Percentiles rank a stretch among this genome's conserved stretches.
phyloP scores from a whole-genome alignment of 1,284 basidiomycete species.

The Phellopilus nigrolimitatus region DNA sequence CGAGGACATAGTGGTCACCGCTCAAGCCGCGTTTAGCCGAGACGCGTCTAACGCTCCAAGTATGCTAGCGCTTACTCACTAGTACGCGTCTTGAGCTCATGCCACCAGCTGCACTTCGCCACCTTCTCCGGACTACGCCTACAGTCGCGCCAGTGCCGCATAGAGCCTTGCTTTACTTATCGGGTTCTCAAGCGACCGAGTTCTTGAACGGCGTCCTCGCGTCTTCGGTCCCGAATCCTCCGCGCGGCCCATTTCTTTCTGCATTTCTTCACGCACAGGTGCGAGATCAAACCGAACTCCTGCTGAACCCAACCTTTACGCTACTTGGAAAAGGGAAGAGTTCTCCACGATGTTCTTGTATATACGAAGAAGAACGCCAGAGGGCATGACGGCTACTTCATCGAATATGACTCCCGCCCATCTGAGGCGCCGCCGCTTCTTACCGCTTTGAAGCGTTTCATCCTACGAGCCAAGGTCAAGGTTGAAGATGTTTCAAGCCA shows the following conservation, averaged over 20 bases:
- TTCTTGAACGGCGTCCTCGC: slow-evolving; percentile 89
- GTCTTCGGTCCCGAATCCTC: slow-evolving; percentile 47
- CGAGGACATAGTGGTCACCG: slow-evolving; percentile 54
- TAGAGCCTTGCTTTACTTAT: slow-evolving; percentile 68
- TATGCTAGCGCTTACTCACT: background rate
- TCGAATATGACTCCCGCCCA: slow-evolving; percentile 68
- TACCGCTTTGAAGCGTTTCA: slow-evolving; percentile 74
- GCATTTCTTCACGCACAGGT: slow-evolving; percentile 87
- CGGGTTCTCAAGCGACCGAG: slow-evolving; percentile 77
- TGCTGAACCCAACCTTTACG: slow-evolving; percentile 13
- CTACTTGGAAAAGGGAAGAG: slow-evolving; percentile 62
- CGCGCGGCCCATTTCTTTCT: slow-evolving; percentile 63
- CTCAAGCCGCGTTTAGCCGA: background rate
- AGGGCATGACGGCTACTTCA: slow-evolving; percentile 53
- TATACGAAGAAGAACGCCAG: slow-evolving; percentile 54
- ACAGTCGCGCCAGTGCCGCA: slow-evolving; percentile 58
- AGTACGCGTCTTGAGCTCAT: slow-evolving; percentile 24
- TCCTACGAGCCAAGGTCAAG: slow-evolving; percentile 87
- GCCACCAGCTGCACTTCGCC: slow-evolving; percentile 37
- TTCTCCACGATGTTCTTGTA: slow-evolving; percentile 86
- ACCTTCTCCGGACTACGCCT: slow-evolving; percentile 47
- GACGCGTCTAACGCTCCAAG: no score
- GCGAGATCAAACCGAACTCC: slow-evolving; percentile 20
- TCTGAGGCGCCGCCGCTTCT: slow-evolving; percentile 58
- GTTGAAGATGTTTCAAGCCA: slow-evolving; percentile 71